Percentiles rank a stretch among this genome's conserved stretches.
These are phyloP conservation scores for Trypanosoma grayi DNA, from an alignment of 208 protist genomes.

Conservation along the genomic window DNA sequence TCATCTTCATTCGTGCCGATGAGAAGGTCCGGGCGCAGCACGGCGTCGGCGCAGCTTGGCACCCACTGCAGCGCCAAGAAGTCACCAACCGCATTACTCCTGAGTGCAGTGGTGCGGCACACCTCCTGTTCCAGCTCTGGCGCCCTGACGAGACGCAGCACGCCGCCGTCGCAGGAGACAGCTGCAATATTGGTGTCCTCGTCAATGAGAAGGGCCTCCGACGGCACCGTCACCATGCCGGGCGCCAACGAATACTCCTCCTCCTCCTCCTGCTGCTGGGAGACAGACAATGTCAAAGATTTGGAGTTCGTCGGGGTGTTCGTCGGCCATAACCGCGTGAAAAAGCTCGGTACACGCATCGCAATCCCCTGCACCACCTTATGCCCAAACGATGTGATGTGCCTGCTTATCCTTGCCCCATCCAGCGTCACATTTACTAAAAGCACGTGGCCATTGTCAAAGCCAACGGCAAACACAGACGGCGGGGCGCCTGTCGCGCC, in stretches of 20 bases:
- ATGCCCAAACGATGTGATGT: conserved; percentile 49
- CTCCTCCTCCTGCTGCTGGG: background rate
- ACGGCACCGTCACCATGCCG: conserved; percentile 36
- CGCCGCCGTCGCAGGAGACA: conserved; percentile 60
- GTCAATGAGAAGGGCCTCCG: conserved; percentile 37
- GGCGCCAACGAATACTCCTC: background rate
- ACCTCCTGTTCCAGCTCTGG: conserved; percentile 46
- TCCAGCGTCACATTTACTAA: conserved; percentile 55
- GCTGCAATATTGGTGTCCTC: conserved; percentile 62
- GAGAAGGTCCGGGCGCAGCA: conserved; percentile 64
- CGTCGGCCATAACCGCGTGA: conserved; percentile 53
- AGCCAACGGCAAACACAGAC: conserved; percentile 76
- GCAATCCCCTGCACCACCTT: conserved; percentile 54
- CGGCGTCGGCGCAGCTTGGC: conserved; percentile 27
- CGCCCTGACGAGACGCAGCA: conserved; percentile 51
- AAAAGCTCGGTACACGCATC: conserved; percentile 57
- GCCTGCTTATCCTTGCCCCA: conserved; percentile 57
- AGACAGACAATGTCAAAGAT: background rate
- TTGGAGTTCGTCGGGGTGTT: background rate
- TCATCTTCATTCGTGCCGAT: conserved; percentile 77
- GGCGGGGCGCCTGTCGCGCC: conserved; percentile 14
- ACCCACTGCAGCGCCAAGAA: conserved; percentile 69
- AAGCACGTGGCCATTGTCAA: conserved; percentile 76
- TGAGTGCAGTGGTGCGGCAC: conserved; percentile 21
- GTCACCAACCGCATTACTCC: conserved; percentile 68